These are phyloP conservation scores for Colletotrichum lupini DNA, from an alignment of 2,329 filamentous ascomycete species.

Conservation along the genomic window DNA sequence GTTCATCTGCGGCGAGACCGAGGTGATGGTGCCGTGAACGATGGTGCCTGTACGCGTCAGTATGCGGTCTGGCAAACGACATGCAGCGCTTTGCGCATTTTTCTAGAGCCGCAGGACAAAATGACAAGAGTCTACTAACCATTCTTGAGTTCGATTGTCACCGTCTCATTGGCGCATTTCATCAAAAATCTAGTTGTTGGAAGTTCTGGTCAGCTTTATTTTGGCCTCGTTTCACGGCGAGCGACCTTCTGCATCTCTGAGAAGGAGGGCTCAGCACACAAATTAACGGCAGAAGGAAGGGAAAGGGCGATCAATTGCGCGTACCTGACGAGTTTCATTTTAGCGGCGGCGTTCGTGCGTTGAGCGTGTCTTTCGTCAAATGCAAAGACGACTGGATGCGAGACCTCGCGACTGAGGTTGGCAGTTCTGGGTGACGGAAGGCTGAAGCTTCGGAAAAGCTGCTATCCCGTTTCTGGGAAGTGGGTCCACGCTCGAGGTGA, in stretches of 20 bases:
- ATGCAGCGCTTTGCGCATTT: not conserved
- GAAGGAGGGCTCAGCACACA: conserved; percentile 27
- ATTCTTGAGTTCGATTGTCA: conserved; percentile 98
- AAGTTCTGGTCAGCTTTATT: conserved; percentile 43
- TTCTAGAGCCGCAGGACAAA: not conserved
- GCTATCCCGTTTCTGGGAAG: conserved; percentile 31
- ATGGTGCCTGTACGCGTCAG: conserved; percentile 77
- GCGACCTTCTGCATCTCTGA: not conserved
- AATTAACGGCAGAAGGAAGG: conserved; percentile 43
- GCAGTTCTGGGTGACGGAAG: conserved; percentile 16
- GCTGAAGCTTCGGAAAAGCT: conserved; percentile 35
- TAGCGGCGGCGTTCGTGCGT: conserved; percentile 51
- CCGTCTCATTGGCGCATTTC: conserved; percentile 99
- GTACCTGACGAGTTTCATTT: conserved; percentile 98
- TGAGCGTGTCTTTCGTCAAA: conserved; percentile 8
- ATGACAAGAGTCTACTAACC: conserved; percentile 62
- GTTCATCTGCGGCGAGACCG: conserved; percentile 98
- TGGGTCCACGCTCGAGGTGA: conserved; percentile 2
- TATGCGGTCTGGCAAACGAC: not conserved
- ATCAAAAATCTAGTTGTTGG: conserved; percentile 83
- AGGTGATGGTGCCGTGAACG: conserved; percentile 95
- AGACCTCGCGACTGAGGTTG: conserved; percentile 15
- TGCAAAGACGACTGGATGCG: not conserved
- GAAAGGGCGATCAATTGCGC: conserved; percentile 44
- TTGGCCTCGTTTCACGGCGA: conserved; percentile 11